These are phyloP conservation scores for Wickerhamomyces ciferrii DNA, from an alignment of 805 yeast species.

Conservation along the genomic window DNA sequence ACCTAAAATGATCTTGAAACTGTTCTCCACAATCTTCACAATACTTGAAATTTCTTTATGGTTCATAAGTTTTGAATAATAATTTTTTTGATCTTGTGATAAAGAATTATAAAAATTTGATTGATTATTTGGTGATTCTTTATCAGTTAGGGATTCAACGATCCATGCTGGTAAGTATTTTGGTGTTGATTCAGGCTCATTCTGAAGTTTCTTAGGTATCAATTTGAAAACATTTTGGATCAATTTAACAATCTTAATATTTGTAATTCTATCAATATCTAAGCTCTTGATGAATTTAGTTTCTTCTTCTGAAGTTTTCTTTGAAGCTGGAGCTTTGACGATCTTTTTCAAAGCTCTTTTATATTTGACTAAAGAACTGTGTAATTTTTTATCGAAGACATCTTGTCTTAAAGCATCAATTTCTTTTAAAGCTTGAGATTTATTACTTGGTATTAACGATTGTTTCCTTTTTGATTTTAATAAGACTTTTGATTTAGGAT, in stretches of 20 bases:
- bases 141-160: conserved; percentile 22
- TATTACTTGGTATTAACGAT: conserved; percentile 27
- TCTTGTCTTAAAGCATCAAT: conserved; percentile 40
- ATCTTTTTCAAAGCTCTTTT: conserved; percentile 30
- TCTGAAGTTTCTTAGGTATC: conserved; percentile 8
- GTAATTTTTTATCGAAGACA: conserved; percentile 43
- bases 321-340: conserved; percentile 9
- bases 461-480: conserved; percentile 38
- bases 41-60: conserved; percentile 43
- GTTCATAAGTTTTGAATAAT: conserved; percentile 36
- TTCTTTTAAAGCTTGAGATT: conserved; percentile 37
- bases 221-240: conserved; percentile 9
- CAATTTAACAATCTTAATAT: conserved; percentile 16
- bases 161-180: conserved; percentile 20
- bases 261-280: conserved; percentile 19
- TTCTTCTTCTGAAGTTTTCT: conserved; percentile 11
- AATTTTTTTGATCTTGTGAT: conserved; percentile 23
- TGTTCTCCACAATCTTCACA: conserved; percentile 32
- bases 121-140: conserved; percentile 36
- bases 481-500: conserved; percentile 34
- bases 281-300: conserved; percentile 14
- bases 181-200: conserved; percentile 20
- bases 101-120: conserved; percentile 34
- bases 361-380: conserved; percentile 37
- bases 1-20: conserved; percentile 31